Evolutionary conservation across 2,329 filamentous ascomycete species (phyloP).

Genomic region (Aspergillus tubingensis): DNA sequence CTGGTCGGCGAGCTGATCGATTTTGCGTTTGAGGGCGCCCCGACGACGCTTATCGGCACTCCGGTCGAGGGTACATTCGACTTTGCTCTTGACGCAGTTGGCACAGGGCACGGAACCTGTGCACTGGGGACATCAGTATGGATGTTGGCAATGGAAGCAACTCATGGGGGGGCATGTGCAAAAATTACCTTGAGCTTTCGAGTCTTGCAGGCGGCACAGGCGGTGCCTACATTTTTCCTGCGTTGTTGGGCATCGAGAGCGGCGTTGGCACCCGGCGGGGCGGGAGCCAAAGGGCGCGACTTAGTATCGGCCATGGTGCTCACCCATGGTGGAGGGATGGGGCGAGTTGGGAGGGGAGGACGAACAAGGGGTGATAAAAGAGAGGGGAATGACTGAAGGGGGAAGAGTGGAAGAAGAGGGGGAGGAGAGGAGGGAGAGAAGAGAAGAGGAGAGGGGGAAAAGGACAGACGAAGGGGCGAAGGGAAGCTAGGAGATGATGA

Average conservation of each 20-base stretch:
- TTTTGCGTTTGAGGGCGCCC: slow-evolving; percentile 30
- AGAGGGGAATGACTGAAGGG: not conserved
- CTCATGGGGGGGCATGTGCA: not conserved
- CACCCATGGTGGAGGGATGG: slow-evolving; percentile 12
- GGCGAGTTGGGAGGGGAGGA: not conserved
- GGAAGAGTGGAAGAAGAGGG: too few species aligned
- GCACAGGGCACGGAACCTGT: slow-evolving; percentile 26
- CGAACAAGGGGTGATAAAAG: not conserved
- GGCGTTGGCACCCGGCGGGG: slow-evolving; percentile 13
- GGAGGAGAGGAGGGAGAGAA: not conserved
- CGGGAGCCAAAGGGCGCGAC: slow-evolving; percentile 21
- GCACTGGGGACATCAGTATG: slow-evolving; percentile 17
- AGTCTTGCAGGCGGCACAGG: slow-evolving; percentile 27
- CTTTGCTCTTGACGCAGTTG: slow-evolving; percentile 23
- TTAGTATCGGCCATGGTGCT: slow-evolving; percentile 19
- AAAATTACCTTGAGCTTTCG: slow-evolving; percentile 29
- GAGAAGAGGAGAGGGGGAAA: not conserved
- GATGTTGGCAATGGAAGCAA: too few species aligned
- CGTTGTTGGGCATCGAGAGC: slow-evolving; percentile 18
- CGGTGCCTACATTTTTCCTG: slow-evolving; percentile 28
- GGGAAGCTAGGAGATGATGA: slow-evolving; percentile 1
- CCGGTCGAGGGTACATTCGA: slow-evolving; percentile 28
- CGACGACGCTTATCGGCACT: slow-evolving; percentile 26
- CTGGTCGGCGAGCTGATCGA: slow-evolving; percentile 28
- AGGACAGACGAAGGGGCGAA: too few species aligned